Percentiles rank a stretch among this genome's conserved stretches.
phyloP scores from a whole-genome alignment of 164 flowering plant species.

The Kalanchoe fedtschenkoi region DNA sequence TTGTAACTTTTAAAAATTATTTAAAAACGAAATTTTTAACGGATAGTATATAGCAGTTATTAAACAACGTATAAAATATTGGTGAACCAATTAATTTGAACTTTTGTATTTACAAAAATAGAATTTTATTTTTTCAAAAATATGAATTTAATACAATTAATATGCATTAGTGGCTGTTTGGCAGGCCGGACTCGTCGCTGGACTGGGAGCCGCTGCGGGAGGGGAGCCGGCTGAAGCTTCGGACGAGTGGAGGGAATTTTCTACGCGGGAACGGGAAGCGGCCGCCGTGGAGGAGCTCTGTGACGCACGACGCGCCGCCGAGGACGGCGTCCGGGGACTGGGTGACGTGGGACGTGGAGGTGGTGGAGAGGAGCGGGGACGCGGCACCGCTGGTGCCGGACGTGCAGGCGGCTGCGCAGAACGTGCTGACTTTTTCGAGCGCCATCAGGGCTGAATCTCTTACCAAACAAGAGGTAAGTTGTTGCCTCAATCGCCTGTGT shows the following conservation, averaged over 20 bases:
- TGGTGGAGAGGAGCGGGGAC: conserved; percentile 38
- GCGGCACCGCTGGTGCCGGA: conserved; percentile 10
- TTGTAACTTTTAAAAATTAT: too few relatives aligned
- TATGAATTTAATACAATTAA: too few relatives aligned
- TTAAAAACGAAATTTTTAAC: too few relatives aligned
- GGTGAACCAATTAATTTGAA: too few relatives aligned
- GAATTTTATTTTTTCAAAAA: too few relatives aligned
- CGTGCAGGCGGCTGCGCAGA: conserved; percentile 8
- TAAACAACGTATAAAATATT: too few relatives aligned
- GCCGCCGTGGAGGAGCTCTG: conserved; percentile 82
- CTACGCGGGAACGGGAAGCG: conserved; percentile 73
- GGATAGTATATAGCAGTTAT: too few relatives aligned
- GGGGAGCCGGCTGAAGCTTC: conserved; percentile 44
- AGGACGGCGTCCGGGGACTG: conserved; percentile 65
- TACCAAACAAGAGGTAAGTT: neutral
- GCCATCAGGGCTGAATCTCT: neutral
- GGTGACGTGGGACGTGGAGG: conserved; percentile 70
- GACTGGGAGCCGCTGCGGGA: conserved; percentile 87
- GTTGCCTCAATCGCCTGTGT: too few relatives aligned
- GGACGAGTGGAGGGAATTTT: conserved; percentile 60
- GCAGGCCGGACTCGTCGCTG: conserved; percentile 60
- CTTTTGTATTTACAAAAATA: too few relatives aligned
- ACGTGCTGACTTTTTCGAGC: neutral
- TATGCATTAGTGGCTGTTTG: too few relatives aligned
- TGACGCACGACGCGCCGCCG: conserved; percentile 76